Percentiles rank a stretch among this genome's conserved stretches.
Evolutionary conservation across 192 early-diverging fungal genomes (phyloP).

Genomic region (Physocladia obscura): DNA sequence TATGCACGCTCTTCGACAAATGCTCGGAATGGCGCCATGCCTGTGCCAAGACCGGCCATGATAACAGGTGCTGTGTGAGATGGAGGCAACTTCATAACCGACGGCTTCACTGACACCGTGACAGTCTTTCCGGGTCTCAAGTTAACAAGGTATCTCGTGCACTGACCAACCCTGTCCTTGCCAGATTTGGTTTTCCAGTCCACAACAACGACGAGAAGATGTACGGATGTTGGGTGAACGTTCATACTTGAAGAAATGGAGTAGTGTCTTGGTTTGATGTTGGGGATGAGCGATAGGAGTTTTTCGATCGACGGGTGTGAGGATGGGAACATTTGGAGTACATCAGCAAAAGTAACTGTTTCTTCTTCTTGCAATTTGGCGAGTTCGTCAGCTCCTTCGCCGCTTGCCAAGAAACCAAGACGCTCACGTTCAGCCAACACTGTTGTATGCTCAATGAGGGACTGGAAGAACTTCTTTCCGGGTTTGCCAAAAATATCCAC

Average conservation of each 20-base stretch:
- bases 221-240: constrained; percentile 85
- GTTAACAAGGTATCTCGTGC: constrained; percentile 81
- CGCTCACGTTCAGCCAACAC: constrained; percentile 62
- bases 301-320: constrained; percentile 72
- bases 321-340: constrained; percentile 82
- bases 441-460: constrained; percentile 69
- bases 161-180: constrained; percentile 78
- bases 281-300: constrained; percentile 71
- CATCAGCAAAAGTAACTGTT: constrained; percentile 81
- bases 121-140: constrained; percentile 69
- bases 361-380: constrained; percentile 76
- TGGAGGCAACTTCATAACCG: constrained; percentile 93
- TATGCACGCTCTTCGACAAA: constrained; percentile 93
- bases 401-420: constrained; percentile 42
- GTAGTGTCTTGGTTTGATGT: constrained; percentile 95
- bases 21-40: constrained; percentile 98
- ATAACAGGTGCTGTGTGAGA: constrained; percentile 81
- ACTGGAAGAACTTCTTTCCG: constrained; percentile 89
- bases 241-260: constrained; percentile 92
- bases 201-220: constrained; percentile 88
- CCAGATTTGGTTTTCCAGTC: constrained; percentile 78
- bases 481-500: constrained; percentile 94
- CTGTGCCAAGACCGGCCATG: constrained; percentile 96
- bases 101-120: constrained; percentile 90
- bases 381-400: constrained; percentile 74